Evolutionary conservation across 176 grass and related monocot genomes (phyloP).

Genomic region (Zea mays): DNA sequence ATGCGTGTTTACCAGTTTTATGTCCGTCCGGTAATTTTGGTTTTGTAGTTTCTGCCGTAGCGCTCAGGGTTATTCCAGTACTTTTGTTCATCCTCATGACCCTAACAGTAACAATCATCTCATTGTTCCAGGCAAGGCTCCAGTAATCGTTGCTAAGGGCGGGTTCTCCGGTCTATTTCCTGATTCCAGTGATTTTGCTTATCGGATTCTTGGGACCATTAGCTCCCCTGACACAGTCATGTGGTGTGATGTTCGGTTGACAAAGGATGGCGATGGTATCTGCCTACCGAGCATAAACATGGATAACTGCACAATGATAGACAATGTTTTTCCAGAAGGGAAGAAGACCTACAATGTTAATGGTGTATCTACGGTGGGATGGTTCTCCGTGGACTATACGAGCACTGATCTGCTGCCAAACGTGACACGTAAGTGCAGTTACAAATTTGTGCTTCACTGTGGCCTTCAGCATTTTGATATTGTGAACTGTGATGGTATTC

Average conservation of each 20-base stretch:
- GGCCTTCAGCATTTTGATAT: not conserved
- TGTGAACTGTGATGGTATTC: not conserved
- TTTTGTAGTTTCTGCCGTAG: slow-evolving; percentile 10
- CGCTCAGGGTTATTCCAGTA: not conserved
- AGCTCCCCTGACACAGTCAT: slow-evolving; percentile 28
- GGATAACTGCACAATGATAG: slow-evolving; percentile 60
- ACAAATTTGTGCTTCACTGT: not conserved
- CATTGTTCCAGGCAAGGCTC: slow-evolving; percentile 57
- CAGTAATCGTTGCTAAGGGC: slow-evolving; percentile 67
- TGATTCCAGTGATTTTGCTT: slow-evolving; percentile 60
- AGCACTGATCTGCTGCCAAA: slow-evolving; percentile 16
- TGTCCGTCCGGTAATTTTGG: not conserved
- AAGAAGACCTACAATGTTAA: slow-evolving; percentile 61
- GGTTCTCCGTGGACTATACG: slow-evolving; percentile 68
- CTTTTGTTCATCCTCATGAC: not conserved
- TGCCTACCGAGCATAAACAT: slow-evolving; percentile 66
- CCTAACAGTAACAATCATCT: slow-evolving; percentile 34
- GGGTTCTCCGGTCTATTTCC: slow-evolving; percentile 89
- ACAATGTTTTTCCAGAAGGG: slow-evolving; percentile 23
- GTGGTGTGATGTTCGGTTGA: slow-evolving; percentile 76
- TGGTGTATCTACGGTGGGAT: slow-evolving; percentile 50
- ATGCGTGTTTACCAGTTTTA: not conserved
- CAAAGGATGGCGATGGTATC: slow-evolving; percentile 60
- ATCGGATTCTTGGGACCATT: not conserved
- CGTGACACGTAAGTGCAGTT: slow-evolving; percentile 53